Evolutionary conservation across 331 rosid species (phyloP).

Genomic region (Phaseolus coccineus): DNA sequence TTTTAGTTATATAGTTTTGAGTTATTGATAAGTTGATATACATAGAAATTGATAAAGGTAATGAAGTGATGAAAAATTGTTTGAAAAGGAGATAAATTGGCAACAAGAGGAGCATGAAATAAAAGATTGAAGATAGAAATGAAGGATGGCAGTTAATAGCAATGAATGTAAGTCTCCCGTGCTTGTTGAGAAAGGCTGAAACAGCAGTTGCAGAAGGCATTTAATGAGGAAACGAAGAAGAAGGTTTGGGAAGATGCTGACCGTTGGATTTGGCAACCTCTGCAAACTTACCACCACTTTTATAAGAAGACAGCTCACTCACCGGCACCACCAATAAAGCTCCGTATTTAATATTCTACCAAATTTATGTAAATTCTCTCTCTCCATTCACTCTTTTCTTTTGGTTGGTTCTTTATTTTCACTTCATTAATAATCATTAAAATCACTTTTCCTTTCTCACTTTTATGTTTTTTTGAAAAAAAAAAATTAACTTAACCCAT

Average conservation of each 20-base stretch:
- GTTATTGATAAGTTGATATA: too few relatives aligned
- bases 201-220: conserved; percentile 52
- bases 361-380: conserved; percentile 26
- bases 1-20: too few relatives aligned
- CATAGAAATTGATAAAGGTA: too few relatives aligned
- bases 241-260: conserved; percentile 15
- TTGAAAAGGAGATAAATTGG: too few relatives aligned
- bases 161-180: neutral
- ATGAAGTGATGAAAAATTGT: too few relatives aligned
- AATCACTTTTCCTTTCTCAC: too few relatives aligned
- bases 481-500: too few relatives aligned
- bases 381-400: neutral
- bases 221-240: conserved; percentile 71
- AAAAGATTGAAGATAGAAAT: too few relatives aligned
- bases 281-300: conserved; percentile 1
- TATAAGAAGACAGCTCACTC: conserved; percentile 62
- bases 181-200: conserved; percentile 41
- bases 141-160: neutral
- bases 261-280: conserved; percentile 58
- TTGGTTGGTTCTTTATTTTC: neutral
- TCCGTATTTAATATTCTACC: conserved; percentile 51
- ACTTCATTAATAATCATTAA: neutral
- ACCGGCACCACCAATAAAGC: conserved; percentile 38
- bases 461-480: too few relatives aligned
- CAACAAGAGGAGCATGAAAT: too few relatives aligned